A percentile compares a stretch with the other conserved stretches of the same genome.
These are phyloP conservation scores for Botrytis pseudocinerea DNA, from an alignment of 2,329 filamentous ascomycete genomes.

Conservation along the genomic window DNA sequence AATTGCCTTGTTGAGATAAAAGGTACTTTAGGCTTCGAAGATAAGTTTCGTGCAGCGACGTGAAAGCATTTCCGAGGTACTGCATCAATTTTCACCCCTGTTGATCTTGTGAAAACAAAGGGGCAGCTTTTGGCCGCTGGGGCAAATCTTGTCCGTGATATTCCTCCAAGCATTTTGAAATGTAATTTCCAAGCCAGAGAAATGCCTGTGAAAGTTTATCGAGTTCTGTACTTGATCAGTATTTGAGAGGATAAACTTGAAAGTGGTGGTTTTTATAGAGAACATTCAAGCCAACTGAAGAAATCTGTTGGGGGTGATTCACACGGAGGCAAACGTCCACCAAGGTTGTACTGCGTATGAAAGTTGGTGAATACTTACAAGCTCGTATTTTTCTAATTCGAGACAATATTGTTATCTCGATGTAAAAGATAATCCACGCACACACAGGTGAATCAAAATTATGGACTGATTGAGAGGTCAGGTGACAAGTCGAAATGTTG, in stretches of 20 bases:
- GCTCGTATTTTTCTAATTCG: conserved; percentile 17
- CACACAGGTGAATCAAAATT: conserved; percentile 7
- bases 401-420: conserved; percentile 16
- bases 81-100: conserved; percentile 9
- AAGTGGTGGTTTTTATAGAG: conserved; percentile 15
- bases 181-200: background rate
- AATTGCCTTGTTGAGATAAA: conserved; percentile 18
- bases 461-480: conserved; percentile 21
- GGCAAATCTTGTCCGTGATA: conserved; percentile 6
- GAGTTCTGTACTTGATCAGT: conserved; percentile 8
- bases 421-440: conserved; percentile 19
- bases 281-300: background rate
- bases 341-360: conserved; percentile 20
- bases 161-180: conserved; percentile 15
- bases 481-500: conserved; percentile 19
- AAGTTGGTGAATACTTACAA: conserved; percentile 12
- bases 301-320: conserved; percentile 10
- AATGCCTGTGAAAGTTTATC: background rate
- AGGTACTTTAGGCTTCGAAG: conserved; percentile 13
- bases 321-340: conserved; percentile 1
- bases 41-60: background rate
- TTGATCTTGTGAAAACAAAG: conserved; percentile 5
- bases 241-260: background rate
- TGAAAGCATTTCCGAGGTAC: conserved; percentile 9
- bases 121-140: conserved; percentile 13